phyloP scores from a whole-genome alignment of 805 yeast species.

The Metschnikowia sp. region DNA sequence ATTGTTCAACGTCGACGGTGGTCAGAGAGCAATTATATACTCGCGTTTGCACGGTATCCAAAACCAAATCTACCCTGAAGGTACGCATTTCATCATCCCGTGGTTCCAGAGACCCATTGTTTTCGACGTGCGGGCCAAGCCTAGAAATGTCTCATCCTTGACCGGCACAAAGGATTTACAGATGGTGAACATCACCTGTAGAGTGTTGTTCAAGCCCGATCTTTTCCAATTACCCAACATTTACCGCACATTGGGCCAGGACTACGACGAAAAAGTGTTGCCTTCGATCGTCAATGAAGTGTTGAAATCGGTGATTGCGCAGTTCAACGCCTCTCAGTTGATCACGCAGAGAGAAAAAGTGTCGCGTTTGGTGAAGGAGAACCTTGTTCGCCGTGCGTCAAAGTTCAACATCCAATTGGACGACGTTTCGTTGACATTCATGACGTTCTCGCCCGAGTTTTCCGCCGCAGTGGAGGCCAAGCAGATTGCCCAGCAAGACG shows the following conservation, averaged over 20 bases:
- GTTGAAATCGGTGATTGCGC: constrained; percentile 94
- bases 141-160: constrained; percentile 87
- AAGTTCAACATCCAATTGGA: constrained; percentile 85
- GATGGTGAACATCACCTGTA: constrained; percentile 98
- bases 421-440: constrained; percentile 93
- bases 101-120: constrained; percentile 93
- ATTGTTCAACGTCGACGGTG: constrained; percentile 81
- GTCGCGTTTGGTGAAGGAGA: constrained; percentile 85
- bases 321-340: constrained; percentile 95
- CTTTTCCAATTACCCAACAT: constrained; percentile 74
- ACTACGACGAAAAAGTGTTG: constrained; percentile 94
- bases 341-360: constrained; percentile 99
- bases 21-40: constrained; percentile 94
- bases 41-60: constrained; percentile 84
- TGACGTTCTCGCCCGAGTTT: constrained; percentile 98
- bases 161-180: constrained; percentile 98
- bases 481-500: constrained; percentile 99
- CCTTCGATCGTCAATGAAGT: constrained; percentile 99
- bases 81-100: constrained; percentile 90
- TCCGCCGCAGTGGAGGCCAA: constrained; percentile 97
- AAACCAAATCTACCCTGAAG: constrained; percentile 81
- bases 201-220: constrained; percentile 91
- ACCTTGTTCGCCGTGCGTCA: constrained; percentile 83
- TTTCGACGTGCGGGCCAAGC: constrained; percentile 92
- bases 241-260: constrained; percentile 88